A percentile compares a stretch with the other conserved stretches of the same genome.
These are phyloP conservation scores for Phaffia tasmanica DNA, from an alignment of 768 basidiomycete species.

Conservation along the genomic window DNA sequence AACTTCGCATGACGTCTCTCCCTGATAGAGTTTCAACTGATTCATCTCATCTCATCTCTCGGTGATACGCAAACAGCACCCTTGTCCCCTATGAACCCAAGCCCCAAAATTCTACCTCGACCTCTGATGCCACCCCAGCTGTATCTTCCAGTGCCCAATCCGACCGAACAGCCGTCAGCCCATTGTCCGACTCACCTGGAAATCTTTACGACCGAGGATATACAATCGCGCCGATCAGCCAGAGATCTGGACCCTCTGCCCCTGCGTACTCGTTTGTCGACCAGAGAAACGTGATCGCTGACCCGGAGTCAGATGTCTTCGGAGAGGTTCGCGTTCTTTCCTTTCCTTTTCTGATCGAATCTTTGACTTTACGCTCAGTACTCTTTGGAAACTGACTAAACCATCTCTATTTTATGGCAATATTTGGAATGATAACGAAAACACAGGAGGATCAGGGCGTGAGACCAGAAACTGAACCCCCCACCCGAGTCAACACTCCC, in stretches of 20 bases:
- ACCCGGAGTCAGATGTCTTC: constrained; percentile 19
- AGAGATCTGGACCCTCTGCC: not conserved
- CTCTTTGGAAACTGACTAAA: not conserved
- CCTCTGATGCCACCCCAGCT: not conserved
- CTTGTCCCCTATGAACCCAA: constrained; percentile 15
- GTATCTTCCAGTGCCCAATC: not conserved
- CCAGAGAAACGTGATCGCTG: constrained; percentile 10
- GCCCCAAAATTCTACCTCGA: not conserved
- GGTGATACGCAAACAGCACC: not conserved
- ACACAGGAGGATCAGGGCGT: not conserved
- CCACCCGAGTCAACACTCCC: constrained; percentile 5
- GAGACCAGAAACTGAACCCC: not conserved
- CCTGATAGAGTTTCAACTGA: not conserved
- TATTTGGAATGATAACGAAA: no score
- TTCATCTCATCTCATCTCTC: no score
- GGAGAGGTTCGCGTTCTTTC: not conserved
- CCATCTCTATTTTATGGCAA: no score
- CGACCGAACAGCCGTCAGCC: constrained; percentile 7
- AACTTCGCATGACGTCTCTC: no score
- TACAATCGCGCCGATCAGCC: not conserved
- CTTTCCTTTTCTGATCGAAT: not conserved
- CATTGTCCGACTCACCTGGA: constrained; percentile 2
- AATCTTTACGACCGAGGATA: constrained; percentile 10
- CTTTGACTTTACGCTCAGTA: not conserved
- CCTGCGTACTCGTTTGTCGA: constrained; percentile 24